Conservation (phyloP, 306 rosid species). For the Mucuna pruriens region DNA sequence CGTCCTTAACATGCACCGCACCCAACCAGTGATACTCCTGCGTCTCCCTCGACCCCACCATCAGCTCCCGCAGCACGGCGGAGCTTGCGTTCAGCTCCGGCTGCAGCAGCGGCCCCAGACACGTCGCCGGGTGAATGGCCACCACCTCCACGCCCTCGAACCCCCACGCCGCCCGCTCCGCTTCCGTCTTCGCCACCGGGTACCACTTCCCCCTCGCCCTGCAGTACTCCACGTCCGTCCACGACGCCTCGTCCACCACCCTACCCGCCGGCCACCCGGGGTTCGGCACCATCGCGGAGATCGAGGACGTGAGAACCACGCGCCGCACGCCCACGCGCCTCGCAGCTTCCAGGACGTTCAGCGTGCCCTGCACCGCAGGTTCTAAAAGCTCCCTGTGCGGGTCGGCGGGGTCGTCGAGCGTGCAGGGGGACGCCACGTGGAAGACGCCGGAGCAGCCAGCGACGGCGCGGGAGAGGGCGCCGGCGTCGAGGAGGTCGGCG, state of each 20-base stretch:
- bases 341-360: slow-evolving; percentile 74
- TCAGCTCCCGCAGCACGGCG: slow-evolving; percentile 67
- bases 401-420: slow-evolving; percentile 74
- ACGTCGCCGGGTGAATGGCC: slow-evolving; percentile 71
- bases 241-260: slow-evolving; percentile 66
- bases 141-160: slow-evolving; percentile 63
- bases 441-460: slow-evolving; percentile 71
- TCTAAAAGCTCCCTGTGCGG: slow-evolving; percentile 59
- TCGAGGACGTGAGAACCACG: slow-evolving; percentile 85
- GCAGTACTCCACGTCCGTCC: slow-evolving; percentile 86
- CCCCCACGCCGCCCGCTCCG: slow-evolving; percentile 87
- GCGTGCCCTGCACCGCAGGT: slow-evolving; percentile 85
- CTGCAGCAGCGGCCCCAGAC: slow-evolving; percentile 75
- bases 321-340: slow-evolving; percentile 54
- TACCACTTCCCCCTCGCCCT: slow-evolving; percentile 69
- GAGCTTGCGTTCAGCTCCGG: slow-evolving; percentile 74
- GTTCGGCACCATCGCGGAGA: slow-evolving; percentile 86
- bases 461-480: slow-evolving; percentile 59
- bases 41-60: slow-evolving; percentile 69
- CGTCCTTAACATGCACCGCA: slow-evolving; percentile 82
- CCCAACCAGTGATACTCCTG: slow-evolving; percentile 93
- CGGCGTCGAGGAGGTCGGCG: slow-evolving; percentile 60
- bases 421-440: slow-evolving; percentile 92
- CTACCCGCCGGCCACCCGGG: slow-evolving; percentile 65
- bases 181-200: slow-evolving; percentile 85